A percentile compares a stretch with the other conserved stretches of the same genome.
Evolutionary conservation across 1,139 yeast genomes (phyloP).

Genomic region (Zygosaccharomyces sapae): DNA sequence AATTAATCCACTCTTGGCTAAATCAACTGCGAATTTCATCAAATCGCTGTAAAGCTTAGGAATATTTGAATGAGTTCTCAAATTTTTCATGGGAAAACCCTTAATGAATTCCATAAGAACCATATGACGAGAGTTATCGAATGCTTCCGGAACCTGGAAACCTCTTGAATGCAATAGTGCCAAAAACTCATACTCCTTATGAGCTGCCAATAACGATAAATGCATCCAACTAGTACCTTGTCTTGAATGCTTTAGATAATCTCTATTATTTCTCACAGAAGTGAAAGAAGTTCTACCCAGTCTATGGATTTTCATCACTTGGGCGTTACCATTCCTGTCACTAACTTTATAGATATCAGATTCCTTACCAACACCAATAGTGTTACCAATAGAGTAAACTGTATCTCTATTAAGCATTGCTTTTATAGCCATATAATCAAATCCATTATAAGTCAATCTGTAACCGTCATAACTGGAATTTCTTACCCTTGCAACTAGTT

Average conservation of each 20-base stretch:
- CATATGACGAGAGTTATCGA: constrained; percentile 85
- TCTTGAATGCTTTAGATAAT: constrained; percentile 64
- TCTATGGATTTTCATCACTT: constrained; percentile 84
- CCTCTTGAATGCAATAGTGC: constrained; percentile 65
- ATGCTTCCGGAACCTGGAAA: constrained; percentile 82
- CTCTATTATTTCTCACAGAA: constrained; percentile 90
- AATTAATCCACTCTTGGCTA: constrained; percentile 84
- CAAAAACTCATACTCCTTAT: constrained; percentile 89
- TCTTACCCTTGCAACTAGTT: constrained; percentile 68
- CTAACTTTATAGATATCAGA: constrained; percentile 91
- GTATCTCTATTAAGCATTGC: constrained; percentile 72
- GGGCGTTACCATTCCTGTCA: constrained; percentile 58
- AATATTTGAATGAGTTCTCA: constrained; percentile 63
- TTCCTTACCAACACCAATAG: constrained; percentile 96
- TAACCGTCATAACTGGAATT: constrained; percentile 93
- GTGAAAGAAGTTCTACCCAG: constrained; percentile 90
- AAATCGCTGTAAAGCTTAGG: constrained; percentile 72
- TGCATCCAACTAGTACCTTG: constrained; percentile 80
- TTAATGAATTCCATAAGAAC: constrained; percentile 87
- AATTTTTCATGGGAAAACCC: constrained; percentile 88
- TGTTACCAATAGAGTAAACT: constrained; percentile 74
- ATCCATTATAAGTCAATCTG: constrained; percentile 81
- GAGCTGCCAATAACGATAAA: constrained; percentile 83
- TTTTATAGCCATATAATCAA: constrained; percentile 84
- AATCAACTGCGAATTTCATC: constrained; percentile 77